Base-by-base conservation (phyloP, 169 alveolate species). In the Eimeria necatrix region DNA sequence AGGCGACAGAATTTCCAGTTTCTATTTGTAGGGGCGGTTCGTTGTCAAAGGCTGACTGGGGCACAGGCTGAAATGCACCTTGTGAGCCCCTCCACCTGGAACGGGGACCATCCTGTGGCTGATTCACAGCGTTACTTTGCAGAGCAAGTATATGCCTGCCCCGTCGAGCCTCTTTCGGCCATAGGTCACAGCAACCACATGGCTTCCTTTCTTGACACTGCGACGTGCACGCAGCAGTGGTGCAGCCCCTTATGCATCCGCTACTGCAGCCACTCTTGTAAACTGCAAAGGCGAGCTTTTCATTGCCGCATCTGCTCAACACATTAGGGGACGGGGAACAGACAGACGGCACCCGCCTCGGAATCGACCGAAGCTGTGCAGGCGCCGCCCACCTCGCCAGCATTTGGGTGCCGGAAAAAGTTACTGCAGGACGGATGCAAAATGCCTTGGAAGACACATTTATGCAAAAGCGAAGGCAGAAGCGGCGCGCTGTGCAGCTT, bases 351-450 rank as follows among this genome's bases (percentile, higher is more conserved):
- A 78, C 88, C 46, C 41, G 88, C 14, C 68, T 60, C n/a, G 88
- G 88, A 78, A 49, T 78, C 88, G 48, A 49, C 61, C 88, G 48
- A 49, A 20, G 61, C n/a, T 26, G 88, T 14, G 49, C 41, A 9
- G 88, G 48, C 64, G 24, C 61, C 18, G 59, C 68, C 88, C 88
- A 46, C 41, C 61, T n/a, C 18, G 88, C 68, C 64, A 48, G 88
- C 88, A 78, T 78, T n/a, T 48, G 56, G 80, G 7, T 68, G 70
- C 16, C n/a, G 70, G n/a, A 59, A 16, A 9, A 59, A 59, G 41
- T 32, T 32, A 32, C 41, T 32, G 41, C 41, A 32, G 41, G 0
- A 32, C 41, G 41, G 41, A 32, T 32, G 41, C 41, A 32, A 32
- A 32, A 2, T 32, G 41, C 41, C 41, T 32, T 32, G 41, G 41